Base-by-base conservation (phyloP, 495 filamentous ascomycete species). In the Tuber calosporum region DNA sequence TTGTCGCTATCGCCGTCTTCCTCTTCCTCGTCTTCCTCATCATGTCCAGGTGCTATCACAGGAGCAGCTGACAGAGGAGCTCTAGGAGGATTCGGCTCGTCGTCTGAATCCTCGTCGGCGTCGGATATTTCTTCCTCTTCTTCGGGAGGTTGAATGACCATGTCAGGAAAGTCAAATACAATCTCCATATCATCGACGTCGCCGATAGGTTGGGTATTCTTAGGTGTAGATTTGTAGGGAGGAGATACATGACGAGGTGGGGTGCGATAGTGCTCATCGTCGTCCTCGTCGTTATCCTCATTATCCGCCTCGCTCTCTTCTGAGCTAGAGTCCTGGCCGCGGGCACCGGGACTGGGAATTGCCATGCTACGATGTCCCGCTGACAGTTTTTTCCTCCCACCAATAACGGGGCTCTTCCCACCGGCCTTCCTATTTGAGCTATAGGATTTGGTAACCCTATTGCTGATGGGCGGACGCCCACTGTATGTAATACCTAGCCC, bases 291-390 rank as follows among this genome's bases (percentile, higher is more conserved):
- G 30, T 78, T 76, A 7, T 81, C 79, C 34, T 81, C 75, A 22
- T 81, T 77, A 41, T 73, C 79, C 42, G 75, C 79, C 22, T 74
- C 79, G 30, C 79, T 77, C 70, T 81, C 74, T 42, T 81, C 80
- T n/a, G 71, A 72, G 34, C 69, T 70, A 17, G 67, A 43, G 38
- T 72, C 79, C 26, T 34, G 58, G 4, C 22, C 37, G 36, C 72
- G 74, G 8, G 40, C 76, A 2, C 39, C 7, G 20, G 67, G 75
- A 53, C 73, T 75, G n/a, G 72, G 71, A 2, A 68, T 34, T 19
- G 66, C 58, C n/a, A 78, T 36, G 37, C 73, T 71, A 17, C 71
- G 74, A 22, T 66, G 69, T 71, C 73, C 69, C 4, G 45, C 74
- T 15, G 58, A 38, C 4, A 70, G 69, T 22, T 76, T 75, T 43